These are phyloP conservation scores for Theileria parva DNA, from an alignment of 169 alveolate species.

Conservation along the genomic window DNA sequence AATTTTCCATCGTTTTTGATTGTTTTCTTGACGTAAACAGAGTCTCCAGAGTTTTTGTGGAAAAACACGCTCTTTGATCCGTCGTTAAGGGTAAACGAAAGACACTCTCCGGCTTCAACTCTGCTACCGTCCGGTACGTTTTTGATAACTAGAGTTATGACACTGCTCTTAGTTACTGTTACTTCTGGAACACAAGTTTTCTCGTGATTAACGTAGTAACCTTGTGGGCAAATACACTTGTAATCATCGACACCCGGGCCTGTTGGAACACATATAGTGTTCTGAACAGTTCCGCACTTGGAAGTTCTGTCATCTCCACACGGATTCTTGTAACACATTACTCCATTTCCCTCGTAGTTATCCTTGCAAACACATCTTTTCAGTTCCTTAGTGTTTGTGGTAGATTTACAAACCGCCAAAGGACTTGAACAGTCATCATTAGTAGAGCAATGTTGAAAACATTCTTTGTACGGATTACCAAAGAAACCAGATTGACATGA, in stretches of 20 bases:
- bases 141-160: slow-evolving; percentile 31
- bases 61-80: slow-evolving; percentile 34
- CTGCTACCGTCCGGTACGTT: slow-evolving; percentile 48
- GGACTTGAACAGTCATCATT: slow-evolving; percentile 59
- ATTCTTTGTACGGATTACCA: slow-evolving; percentile 45
- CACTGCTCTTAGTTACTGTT: slow-evolving; percentile 19
- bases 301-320: slow-evolving; percentile 22
- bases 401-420: slow-evolving; percentile 30
- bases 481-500: slow-evolving; percentile 55
- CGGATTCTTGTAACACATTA: slow-evolving; percentile 33
- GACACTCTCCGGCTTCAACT: slow-evolving; percentile 53
- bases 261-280: slow-evolving; percentile 19
- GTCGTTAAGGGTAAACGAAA: slow-evolving; percentile 47
- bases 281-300: slow-evolving; percentile 11
- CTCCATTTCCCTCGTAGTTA: slow-evolving; percentile 62
- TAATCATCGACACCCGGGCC: slow-evolving; percentile 26
- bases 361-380: slow-evolving; percentile 60
- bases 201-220: slow-evolving; percentile 44
- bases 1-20: slow-evolving; percentile 25
- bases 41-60: slow-evolving; percentile 65
- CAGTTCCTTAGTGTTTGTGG: slow-evolving; percentile 7
- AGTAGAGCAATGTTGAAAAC: slow-evolving; percentile 54
- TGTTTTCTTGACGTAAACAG: slow-evolving; percentile 25
- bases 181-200: slow-evolving; percentile 24
- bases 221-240: slow-evolving; percentile 40